Conservation (phyloP, 1,284 basidiomycete species). For the Macrocybe sp. region DNA sequence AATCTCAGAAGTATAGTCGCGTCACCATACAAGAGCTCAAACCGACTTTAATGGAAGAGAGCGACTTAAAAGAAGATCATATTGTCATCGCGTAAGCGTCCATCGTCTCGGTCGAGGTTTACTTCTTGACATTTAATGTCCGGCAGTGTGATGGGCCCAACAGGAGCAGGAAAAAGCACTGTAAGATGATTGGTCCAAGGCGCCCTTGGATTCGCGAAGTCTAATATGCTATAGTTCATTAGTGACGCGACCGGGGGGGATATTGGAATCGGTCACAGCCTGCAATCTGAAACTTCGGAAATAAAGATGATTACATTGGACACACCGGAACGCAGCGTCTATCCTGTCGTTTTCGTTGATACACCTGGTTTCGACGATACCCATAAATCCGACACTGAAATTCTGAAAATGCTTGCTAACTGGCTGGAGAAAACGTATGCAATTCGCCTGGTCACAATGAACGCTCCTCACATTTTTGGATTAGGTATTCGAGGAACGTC, state of each 20-base stretch:
- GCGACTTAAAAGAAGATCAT: too few species aligned
- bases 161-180: constrained; percentile 7
- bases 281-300: constrained; percentile 1
- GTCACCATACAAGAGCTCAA: too few species aligned
- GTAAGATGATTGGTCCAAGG: background rate
- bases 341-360: constrained; percentile 1
- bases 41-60: too few species aligned
- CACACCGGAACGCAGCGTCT: background rate
- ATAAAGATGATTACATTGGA: background rate
- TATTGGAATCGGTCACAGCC: background rate
- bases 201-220: too few species aligned
- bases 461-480: too few species aligned
- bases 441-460: too few species aligned
- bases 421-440: constrained; percentile 1
- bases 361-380: constrained; percentile 5
- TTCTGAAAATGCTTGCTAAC: constrained; percentile 2
- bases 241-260: background rate
- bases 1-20: too few species aligned
- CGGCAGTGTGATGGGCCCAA: constrained; percentile 9
- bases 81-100: too few species aligned
- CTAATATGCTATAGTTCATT: background rate
- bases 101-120: too few species aligned
- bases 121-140: too few species aligned
- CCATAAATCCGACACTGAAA: background rate
- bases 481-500: constrained; percentile 3